These are phyloP conservation scores for Salvia sclarea DNA, from an alignment of 305 asterid genomes.

Conservation along the genomic window DNA sequence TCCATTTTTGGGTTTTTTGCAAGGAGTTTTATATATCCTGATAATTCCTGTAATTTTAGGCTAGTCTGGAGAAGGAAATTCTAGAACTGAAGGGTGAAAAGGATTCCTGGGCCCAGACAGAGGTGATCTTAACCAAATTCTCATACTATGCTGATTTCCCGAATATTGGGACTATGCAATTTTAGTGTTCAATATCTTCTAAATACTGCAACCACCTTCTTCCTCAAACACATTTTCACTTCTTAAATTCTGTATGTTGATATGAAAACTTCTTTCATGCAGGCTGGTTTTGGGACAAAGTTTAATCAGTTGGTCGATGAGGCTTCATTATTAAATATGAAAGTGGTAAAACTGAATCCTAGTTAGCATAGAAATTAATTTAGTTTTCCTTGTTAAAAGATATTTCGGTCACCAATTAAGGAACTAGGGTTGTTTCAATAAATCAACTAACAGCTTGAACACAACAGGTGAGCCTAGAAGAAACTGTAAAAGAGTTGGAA, in stretches of 20 bases:
- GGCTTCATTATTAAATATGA: conserved; percentile 46
- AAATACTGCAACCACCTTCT: conserved; percentile 10
- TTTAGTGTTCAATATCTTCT: conserved; percentile 15
- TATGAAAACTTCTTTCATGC: conserved; percentile 30
- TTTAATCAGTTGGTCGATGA: conserved; percentile 49
- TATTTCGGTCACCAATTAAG: conserved; percentile 13
- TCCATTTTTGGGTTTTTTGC: not conserved
- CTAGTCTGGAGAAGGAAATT: conserved; percentile 48
- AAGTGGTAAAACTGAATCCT: conserved; percentile 46
- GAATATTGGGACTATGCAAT: conserved; percentile 14
- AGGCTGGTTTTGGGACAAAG: conserved; percentile 53
- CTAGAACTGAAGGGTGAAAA: conserved; percentile 54
- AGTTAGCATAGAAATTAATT: conserved; percentile 13
- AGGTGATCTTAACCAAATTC: conserved; percentile 42
- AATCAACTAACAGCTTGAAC: conserved; percentile 20
- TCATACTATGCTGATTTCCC: conserved; percentile 9
- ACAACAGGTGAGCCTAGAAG: conserved; percentile 63
- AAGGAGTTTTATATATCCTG: conserved; percentile 10
- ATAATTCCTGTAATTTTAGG: conserved; percentile 38
- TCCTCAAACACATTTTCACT: not conserved
- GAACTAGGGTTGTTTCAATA: conserved; percentile 13
- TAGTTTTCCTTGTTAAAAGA: conserved; percentile 8
- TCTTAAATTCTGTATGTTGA: conserved; percentile 15
- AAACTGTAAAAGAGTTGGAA: conserved; percentile 56
- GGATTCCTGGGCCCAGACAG: conserved; percentile 58